These are phyloP conservation scores for Mycena latifolia DNA, from an alignment of 768 basidiomycete species.

Conservation along the genomic window DNA sequence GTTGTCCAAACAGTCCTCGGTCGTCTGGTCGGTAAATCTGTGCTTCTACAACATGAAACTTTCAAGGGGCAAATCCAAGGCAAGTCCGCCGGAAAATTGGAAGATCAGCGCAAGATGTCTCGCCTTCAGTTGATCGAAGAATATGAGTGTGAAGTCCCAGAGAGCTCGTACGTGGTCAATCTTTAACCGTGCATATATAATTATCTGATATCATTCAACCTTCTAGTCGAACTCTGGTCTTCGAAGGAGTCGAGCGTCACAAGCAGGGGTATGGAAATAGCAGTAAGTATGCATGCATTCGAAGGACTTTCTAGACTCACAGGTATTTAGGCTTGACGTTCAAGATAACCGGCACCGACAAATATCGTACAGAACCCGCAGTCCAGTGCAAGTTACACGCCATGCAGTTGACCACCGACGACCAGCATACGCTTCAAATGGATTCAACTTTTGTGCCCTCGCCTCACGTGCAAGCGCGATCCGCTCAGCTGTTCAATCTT, in stretches of 20 bases:
- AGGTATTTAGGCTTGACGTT: neutral
- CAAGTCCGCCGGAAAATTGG: conserved; percentile 2
- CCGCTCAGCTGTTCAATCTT: conserved; percentile 42
- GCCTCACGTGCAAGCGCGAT: conserved; percentile 41
- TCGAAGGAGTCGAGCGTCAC: conserved; percentile 21
- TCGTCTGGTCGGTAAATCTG: conserved; percentile 5
- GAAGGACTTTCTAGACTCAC: neutral
- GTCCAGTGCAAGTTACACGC: conserved; percentile 47
- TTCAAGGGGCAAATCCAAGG: conserved; percentile 21
- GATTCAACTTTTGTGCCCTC: conserved; percentile 47
- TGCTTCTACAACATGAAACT: conserved; percentile 19
- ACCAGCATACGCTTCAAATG: conserved; percentile 51
- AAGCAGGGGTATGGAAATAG: conserved; percentile 12
- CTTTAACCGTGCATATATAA: neutral
- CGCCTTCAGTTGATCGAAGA: conserved; percentile 27
- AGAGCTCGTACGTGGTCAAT: conserved; percentile 3
- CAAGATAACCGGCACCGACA: conserved; percentile 21
- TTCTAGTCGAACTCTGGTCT: conserved; percentile 16
- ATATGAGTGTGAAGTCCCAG: conserved; percentile 17
- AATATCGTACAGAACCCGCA: conserved; percentile 34
- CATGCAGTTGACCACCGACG: conserved; percentile 49
- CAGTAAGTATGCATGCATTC: conserved; percentile 2
- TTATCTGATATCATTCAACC: neutral
- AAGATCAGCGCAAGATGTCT: conserved; percentile 22
- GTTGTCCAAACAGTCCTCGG: conserved; percentile 12